Base-by-base conservation (phyloP, 1,284 basidiomycete species). In the Leccinum subfulvum region DNA sequence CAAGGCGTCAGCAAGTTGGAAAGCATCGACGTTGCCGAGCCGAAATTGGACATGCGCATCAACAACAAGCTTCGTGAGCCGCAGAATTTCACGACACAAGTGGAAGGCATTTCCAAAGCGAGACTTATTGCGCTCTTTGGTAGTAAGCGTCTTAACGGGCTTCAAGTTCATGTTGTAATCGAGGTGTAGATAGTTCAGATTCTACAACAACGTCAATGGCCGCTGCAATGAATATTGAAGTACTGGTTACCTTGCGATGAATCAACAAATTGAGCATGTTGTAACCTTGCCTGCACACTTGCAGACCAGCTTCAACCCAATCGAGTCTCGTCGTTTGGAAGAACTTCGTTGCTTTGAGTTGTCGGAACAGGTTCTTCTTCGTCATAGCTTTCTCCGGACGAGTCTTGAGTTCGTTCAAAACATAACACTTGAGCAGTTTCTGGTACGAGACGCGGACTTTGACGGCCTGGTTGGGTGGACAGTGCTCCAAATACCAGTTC, bases 71-170 rank as follows among this genome's bases (percentile, higher is more conserved):
- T 99, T 99, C 14, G 96, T 98, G 62, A 99, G 84, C 62, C 97
- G 93, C 41, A 98, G 82, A 66, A 99, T 97, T 80, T 99, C 97
- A 77, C 97, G 94, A 73, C 96, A 97, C 66, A 99, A 76, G 76
- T 99, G 97, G 86, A 94, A 99, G 8, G 97, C 97, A 77, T 99
- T 99, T 82, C 97, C 97, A 79, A 99, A 99, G 68, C 97, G 93
- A 57, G 96, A 98, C 83, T 99, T 99, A 81, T 99, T 99, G 61
- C 97, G 92, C 80, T 99, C 97, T 79, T 99, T 99, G 18, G 97
- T 99, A 6, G 97, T 99, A 56, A 99, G 82, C 1, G 97, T 99
- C 84, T 99, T 99, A 75, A 98, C 96, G 11, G 97, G 97, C 80
- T 98, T 98, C 79, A 95, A 76, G 75, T 95, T 95, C 90, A 95